Evolutionary conservation across 257 asterid genomes (phyloP).

Genomic region (Osmanthus fragrans): DNA sequence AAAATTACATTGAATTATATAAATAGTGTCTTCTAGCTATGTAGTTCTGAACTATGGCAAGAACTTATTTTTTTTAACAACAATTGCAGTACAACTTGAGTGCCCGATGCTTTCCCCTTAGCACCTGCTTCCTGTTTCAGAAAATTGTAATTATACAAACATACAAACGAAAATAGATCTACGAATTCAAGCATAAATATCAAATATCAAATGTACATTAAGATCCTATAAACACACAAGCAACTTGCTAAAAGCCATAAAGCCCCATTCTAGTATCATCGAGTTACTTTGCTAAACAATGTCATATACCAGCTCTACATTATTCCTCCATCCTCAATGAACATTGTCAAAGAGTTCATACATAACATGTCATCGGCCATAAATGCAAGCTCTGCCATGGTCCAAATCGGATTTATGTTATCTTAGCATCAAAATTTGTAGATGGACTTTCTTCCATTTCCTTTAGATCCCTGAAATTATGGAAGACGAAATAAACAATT

Average conservation of each 20-base stretch:
- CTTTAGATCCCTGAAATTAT: too few relatives aligned
- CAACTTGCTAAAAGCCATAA: not conserved
- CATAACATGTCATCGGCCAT: not conserved
- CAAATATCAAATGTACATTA: not conserved
- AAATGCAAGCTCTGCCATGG: not conserved
- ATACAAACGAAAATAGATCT: not conserved
- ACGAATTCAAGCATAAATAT: conserved; percentile 9
- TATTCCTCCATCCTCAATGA: not conserved
- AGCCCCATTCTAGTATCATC: not conserved
- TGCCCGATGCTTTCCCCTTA: conserved; percentile 58
- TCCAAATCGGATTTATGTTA: too few relatives aligned
- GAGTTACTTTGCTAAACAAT: not conserved
- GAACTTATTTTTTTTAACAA: not conserved
- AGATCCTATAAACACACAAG: not conserved
- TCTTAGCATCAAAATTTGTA: too few relatives aligned
- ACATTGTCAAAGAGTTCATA: not conserved
- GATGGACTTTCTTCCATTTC: too few relatives aligned
- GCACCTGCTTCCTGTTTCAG: conserved; percentile 49
- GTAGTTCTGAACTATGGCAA: not conserved
- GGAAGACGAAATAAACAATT: too few relatives aligned
- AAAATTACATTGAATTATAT: too few relatives aligned
- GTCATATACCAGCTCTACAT: not conserved
- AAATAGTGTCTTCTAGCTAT: not conserved
- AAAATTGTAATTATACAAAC: not conserved
- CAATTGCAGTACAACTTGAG: conserved; percentile 5